phyloP scores from a whole-genome alignment of 1,284 basidiomycete species.

The Wallemia hederae region DNA sequence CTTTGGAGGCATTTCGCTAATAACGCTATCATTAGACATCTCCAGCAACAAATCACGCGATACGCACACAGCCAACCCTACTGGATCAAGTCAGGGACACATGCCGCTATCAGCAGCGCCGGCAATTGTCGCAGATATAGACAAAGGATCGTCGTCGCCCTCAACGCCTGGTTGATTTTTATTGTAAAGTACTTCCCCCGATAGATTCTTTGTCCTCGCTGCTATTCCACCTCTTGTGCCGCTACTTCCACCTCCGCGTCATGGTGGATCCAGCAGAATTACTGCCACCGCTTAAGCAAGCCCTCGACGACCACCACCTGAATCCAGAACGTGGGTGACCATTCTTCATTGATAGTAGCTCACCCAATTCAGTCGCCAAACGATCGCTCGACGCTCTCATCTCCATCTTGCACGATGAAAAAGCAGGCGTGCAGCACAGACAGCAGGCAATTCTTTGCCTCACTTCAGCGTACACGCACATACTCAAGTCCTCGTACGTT shows the following conservation, averaged over 20 bases:
- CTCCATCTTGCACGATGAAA: not conserved
- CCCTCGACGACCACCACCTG: not conserved
- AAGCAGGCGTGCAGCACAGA: not conserved
- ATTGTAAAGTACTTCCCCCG: not conserved
- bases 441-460: not conserved
- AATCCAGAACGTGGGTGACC: not conserved
- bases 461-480: not conserved
- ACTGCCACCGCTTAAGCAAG: not conserved
- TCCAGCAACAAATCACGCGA: not conserved
- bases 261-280: not conserved
- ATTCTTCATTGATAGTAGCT: not conserved
- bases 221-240: not conserved
- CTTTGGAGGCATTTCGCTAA: not conserved
- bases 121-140: not conserved
- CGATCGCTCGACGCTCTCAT: not conserved
- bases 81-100: not conserved
- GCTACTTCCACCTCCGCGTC: not conserved
- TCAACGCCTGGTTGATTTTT: not conserved
- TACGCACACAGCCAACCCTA: not conserved
- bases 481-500: not conserved
- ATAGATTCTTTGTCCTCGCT: not conserved
- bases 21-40: conserved; percentile 2
- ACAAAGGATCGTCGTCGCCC: not conserved
- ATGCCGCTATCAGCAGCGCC: not conserved
- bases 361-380: not conserved